phyloP scores from a whole-genome alignment of 1,284 basidiomycete genomes.

The Spongispora temasekensis region DNA sequence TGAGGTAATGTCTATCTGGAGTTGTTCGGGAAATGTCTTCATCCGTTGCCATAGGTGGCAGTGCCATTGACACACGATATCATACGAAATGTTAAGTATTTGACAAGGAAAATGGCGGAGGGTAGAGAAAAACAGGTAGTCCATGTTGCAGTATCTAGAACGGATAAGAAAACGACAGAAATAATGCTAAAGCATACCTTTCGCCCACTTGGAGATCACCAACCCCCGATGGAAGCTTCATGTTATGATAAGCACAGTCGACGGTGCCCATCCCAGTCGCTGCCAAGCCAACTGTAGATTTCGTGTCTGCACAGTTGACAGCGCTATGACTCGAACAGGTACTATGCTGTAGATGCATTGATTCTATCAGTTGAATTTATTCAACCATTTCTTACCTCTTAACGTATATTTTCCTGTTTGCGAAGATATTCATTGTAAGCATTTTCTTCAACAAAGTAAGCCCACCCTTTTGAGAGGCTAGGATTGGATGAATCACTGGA shows the following conservation, averaged over 20 bases:
- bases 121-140: neutral
- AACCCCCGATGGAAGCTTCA: neutral
- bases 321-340: slow-evolving; percentile 1
- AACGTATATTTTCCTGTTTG: neutral
- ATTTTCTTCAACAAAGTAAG: neutral
- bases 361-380: neutral
- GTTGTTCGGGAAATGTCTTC: neutral
- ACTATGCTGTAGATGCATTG: neutral
- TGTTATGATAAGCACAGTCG: neutral
- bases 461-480: neutral
- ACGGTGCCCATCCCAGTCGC: neutral
- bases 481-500: neutral
- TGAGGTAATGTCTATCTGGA: neutral
- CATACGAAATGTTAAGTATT: neutral
- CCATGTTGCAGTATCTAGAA: neutral
- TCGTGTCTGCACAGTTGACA: neutral
- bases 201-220: neutral
- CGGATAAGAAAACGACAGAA: neutral
- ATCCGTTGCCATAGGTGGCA: neutral
- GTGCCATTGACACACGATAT: neutral
- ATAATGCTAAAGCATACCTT: neutral
- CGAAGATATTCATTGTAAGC: neutral
- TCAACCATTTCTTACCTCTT: neutral
- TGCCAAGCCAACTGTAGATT: neutral
- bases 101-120: neutral